Evolutionary conservation across 257 asterid genomes (phyloP).

Genomic region (Nicotiana undulata): DNA sequence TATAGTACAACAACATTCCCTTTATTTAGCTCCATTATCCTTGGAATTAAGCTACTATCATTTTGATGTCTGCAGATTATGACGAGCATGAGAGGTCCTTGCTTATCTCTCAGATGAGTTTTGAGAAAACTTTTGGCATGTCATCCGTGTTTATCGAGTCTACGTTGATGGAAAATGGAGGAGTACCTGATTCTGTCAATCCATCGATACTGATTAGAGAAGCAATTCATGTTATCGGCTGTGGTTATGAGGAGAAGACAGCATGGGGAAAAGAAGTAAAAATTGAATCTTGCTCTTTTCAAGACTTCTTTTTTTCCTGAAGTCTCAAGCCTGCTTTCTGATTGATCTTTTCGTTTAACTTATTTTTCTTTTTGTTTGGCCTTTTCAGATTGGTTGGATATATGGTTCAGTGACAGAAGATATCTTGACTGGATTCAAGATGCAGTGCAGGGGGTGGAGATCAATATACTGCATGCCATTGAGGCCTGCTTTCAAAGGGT

Average conservation of each 20-base stretch:
- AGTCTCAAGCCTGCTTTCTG: neutral
- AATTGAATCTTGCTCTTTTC: neutral
- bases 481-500: conserved; percentile 96
- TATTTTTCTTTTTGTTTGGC: neutral
- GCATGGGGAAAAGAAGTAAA: conserved; percentile 99
- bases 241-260: conserved; percentile 96
- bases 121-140: conserved; percentile 91
- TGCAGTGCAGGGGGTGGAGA: conserved; percentile 99
- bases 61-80: conserved; percentile 40
- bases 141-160: conserved; percentile 90
- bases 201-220: conserved; percentile 78
- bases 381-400: conserved; percentile 85
- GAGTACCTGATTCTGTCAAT: conserved; percentile 66
- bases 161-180: conserved; percentile 90
- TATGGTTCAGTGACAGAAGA: conserved; percentile 98
- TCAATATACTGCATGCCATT: conserved; percentile 93
- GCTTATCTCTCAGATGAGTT: conserved; percentile 91
- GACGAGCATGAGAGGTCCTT: conserved; percentile 89
- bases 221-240: conserved; percentile 93
- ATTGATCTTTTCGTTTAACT: neutral
- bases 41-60: neutral
- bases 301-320: neutral
- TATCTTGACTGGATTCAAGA: conserved; percentile 91
- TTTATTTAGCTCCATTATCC: neutral
- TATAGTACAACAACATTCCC: neutral